Percentiles rank a stretch among this genome's conserved stretches.
Conservation (phyloP, 1,139 yeast species). For the Sugiyamaella neomexicana region DNA sequence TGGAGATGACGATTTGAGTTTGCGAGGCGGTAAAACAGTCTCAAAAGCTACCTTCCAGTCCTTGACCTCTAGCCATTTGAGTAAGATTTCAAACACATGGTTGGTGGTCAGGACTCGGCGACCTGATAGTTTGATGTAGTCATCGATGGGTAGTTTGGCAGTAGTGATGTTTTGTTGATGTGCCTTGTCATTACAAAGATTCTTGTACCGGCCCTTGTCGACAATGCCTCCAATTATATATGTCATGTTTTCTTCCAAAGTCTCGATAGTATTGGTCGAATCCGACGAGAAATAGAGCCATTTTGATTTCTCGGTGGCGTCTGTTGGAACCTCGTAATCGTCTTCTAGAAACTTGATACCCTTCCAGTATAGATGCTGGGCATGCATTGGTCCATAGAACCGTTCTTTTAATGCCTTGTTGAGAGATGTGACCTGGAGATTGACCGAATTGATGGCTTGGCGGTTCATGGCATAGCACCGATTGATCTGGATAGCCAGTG, state of each 20-base stretch:
- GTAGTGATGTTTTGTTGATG: slow-evolving; percentile 66
- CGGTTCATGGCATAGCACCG: slow-evolving; percentile 79
- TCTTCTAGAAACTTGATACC: slow-evolving; percentile 55
- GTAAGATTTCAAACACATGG: slow-evolving; percentile 84
- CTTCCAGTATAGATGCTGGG: slow-evolving; percentile 65
- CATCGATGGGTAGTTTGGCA: slow-evolving; percentile 83
- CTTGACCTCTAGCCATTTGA: slow-evolving; percentile 72
- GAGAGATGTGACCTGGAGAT: slow-evolving; percentile 63
- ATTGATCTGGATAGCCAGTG: slow-evolving; percentile 77
- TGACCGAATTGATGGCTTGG: slow-evolving; percentile 59
- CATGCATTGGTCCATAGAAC: slow-evolving; percentile 61
- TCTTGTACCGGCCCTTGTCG: slow-evolving; percentile 89
- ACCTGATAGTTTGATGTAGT: slow-evolving; percentile 78
- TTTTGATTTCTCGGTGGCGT: slow-evolving; percentile 44
- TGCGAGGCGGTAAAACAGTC: slow-evolving; percentile 78
- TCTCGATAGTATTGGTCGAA: slow-evolving; percentile 64
- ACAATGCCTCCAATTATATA: slow-evolving; percentile 95
- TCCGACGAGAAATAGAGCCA: slow-evolving; percentile 83
- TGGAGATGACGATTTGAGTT: slow-evolving; percentile 41
- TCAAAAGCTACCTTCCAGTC: slow-evolving; percentile 91
- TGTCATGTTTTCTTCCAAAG: slow-evolving; percentile 64
- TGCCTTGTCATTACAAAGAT: slow-evolving; percentile 80
- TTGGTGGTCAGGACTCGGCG: slow-evolving; percentile 89
- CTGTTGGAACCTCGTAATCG: slow-evolving; percentile 32
- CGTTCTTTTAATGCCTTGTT: slow-evolving; percentile 64